Conservation (phyloP, 305 asterid species). For the Fraxinus dipetala region DNA sequence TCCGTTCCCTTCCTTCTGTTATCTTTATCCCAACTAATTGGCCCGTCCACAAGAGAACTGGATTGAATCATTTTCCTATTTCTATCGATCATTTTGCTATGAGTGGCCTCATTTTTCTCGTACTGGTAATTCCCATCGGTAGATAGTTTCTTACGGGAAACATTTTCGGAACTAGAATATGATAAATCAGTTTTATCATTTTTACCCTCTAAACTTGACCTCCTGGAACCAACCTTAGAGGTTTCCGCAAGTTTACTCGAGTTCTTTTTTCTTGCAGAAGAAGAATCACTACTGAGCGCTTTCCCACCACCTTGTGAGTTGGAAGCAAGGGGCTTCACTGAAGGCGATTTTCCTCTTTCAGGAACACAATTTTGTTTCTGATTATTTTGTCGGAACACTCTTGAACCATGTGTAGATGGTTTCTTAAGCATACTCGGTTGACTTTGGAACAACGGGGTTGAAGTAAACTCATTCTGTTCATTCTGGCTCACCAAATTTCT, state of each 20-base stretch:
- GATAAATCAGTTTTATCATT: constrained; percentile 41
- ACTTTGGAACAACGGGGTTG: constrained; percentile 26
- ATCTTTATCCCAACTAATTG: constrained; percentile 35
- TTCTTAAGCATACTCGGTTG: constrained; percentile 46
- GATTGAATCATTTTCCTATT: constrained; percentile 39
- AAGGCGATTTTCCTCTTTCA: constrained; percentile 48
- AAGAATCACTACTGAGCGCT: constrained; percentile 39
- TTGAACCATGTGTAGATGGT: constrained; percentile 33
- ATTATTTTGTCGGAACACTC: constrained; percentile 68
- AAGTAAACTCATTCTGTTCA: constrained; percentile 35
- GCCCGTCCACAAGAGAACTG: constrained; percentile 1
- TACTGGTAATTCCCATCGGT: constrained; percentile 56
- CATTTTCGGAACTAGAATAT: constrained; percentile 41
- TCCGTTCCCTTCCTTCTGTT: constrained; percentile 49
- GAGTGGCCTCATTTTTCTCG: constrained; percentile 40
- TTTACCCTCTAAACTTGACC: constrained; percentile 38
- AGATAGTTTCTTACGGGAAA: constrained; percentile 58
- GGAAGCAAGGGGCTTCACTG: constrained; percentile 33
- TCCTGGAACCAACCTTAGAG: constrained; percentile 50
- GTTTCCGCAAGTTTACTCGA: constrained; percentile 40
- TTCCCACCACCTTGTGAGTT: constrained; percentile 47
- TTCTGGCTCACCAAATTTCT: constrained; percentile 29
- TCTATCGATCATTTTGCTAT: constrained; percentile 27
- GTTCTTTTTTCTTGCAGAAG: constrained; percentile 39
- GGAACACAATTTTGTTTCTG: constrained; percentile 67